Conservation (phyloP, 2,329 filamentous ascomycete genomes). For the Biscogniauxia mediterranea region DNA sequence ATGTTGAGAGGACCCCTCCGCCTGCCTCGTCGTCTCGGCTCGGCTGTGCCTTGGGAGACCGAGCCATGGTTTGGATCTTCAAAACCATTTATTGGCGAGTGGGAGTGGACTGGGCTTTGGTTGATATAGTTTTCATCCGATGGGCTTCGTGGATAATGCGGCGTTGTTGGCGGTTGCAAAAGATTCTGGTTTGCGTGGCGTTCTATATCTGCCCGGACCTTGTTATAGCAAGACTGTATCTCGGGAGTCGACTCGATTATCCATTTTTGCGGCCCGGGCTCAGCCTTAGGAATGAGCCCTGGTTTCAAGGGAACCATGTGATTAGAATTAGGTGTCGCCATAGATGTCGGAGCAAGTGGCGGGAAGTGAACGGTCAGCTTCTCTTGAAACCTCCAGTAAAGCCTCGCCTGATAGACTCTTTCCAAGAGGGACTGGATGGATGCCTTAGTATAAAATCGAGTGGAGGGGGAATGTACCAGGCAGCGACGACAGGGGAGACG, state of each 20-base stretch:
- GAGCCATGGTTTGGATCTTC: slow-evolving; percentile 13
- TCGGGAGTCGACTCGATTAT: slow-evolving; percentile 27
- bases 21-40: slow-evolving; percentile 24
- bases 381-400: background rate
- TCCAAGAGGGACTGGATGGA: background rate
- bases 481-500: background rate
- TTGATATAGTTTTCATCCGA: slow-evolving; percentile 20
- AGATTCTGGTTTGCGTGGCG: slow-evolving; percentile 22
- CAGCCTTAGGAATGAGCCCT: background rate
- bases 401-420: background rate
- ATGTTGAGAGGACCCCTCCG: slow-evolving; percentile 27
- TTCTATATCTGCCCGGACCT: slow-evolving; percentile 25
- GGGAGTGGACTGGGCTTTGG: slow-evolving; percentile 24
- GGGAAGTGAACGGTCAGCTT: background rate
- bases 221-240: slow-evolving; percentile 29
- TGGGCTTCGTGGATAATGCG: slow-evolving; percentile 21
- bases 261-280: background rate
- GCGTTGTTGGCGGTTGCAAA: slow-evolving; percentile 16
- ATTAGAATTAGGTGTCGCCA: background rate
- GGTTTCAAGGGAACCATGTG: background rate
- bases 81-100: slow-evolving; percentile 22
- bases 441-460: background rate
- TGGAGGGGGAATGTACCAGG: background rate
- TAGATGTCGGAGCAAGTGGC: background rate
- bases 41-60: slow-evolving; percentile 7